phyloP scores from a whole-genome alignment of 768 basidiomycete genomes.

The Amanita jacksonii region DNA sequence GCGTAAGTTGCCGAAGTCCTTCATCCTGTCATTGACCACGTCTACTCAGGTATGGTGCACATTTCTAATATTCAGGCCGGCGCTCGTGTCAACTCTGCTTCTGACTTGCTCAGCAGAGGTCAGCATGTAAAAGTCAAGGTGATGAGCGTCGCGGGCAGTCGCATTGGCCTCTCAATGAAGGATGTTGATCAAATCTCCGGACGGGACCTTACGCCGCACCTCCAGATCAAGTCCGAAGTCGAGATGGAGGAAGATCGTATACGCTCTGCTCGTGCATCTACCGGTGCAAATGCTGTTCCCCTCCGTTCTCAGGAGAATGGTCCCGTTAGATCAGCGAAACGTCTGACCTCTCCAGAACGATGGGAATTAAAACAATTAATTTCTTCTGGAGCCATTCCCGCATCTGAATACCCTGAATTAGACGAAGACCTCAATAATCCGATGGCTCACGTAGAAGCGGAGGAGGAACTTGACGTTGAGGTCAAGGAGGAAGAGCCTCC shows the following conservation, averaged over 20 bases:
- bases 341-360: conserved; percentile 91
- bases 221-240: conserved; percentile 89
- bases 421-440: conserved; percentile 80
- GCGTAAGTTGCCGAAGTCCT: conserved; percentile 17
- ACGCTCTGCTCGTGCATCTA: conserved; percentile 50
- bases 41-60: conserved; percentile 82
- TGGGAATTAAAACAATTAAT: conserved; percentile 99
- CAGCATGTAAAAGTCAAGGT: conserved; percentile 94
- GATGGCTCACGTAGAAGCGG: conserved; percentile 73
- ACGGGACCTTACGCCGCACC: conserved; percentile 87
- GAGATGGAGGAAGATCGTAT: conserved; percentile 80
- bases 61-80: conserved; percentile 86
- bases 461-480: conserved; percentile 96
- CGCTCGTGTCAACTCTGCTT: conserved; percentile 76
- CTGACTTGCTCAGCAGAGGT: conserved; percentile 77
- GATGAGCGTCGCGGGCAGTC: conserved; percentile 79
- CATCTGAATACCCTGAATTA: conserved; percentile 90
- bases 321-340: conserved; percentile 70
- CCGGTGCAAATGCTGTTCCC: conserved; percentile 85
- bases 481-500: conserved; percentile 94
- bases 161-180: conserved; percentile 90
- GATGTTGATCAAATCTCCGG: conserved; percentile 92
- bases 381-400: conserved; percentile 84
- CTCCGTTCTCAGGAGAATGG: conserved; percentile 46
- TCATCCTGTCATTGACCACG: conserved; percentile 6